Evolutionary conservation across 306 rosid genomes (phyloP), one percentile per base, ranked within the genome.

Genomic region (Lathyrus tuberosus): DNA sequence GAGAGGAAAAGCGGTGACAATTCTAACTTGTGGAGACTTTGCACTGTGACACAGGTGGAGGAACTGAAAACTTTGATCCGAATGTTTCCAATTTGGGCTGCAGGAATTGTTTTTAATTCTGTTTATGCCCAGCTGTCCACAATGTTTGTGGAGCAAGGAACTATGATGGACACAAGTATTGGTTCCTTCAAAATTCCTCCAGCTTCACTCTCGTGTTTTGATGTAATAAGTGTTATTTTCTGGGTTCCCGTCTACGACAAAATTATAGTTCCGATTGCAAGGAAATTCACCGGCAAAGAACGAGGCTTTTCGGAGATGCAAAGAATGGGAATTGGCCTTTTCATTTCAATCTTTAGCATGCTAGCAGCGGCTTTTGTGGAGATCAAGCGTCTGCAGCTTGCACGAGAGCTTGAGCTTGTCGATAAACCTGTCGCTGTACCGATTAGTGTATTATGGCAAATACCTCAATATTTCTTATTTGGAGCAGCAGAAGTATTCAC

Each of bases 81-180:
- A 58, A 86, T 83, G 96, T 83, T 92, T 69, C 96, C 96, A 18
- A 79, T 92, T 28, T 92, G 96, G 98, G 91, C 93, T 18, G 80
- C 93, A 11, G 96, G 90, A 30, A 90, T 90, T 3, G 70, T 86
- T 67, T 92, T 88, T 64, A 35, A 96, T 16, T 93, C 96, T n/a
- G 98, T 92, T 28, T 92, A 84, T 71, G 93, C 98, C 62, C 96
- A 92, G 68, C 83, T 92, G 96, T 82, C 98, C 37, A 92, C 98
- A 3, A 70, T 92, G 88, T 90, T 92, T 71, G 96, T 92, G 59
- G 98, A 86, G 31, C 96, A 90, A 84, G 98, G 96, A 59, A 90
- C 41, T 40, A 56, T 85, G 91, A 85, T 92, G 93, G 75, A 92
- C 84, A 86, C 87, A 14, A 12, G 30, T 8, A 42, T 92, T 4